phyloP scores from a whole-genome alignment of 1,139 yeast species.

The Kluyveromyces marxianus region DNA sequence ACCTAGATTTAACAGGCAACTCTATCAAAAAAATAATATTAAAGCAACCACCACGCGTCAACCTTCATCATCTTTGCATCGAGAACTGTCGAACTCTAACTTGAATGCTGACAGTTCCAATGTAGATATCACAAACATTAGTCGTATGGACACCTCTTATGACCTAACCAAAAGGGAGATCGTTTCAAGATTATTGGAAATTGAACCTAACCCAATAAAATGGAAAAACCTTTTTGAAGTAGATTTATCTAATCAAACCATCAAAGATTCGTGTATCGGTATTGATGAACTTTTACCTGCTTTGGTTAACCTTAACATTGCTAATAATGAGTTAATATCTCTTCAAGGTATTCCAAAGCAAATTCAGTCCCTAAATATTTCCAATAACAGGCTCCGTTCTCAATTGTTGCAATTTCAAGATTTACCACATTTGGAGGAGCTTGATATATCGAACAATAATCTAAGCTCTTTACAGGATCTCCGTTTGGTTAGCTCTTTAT shows the following conservation, averaged over 20 bases:
- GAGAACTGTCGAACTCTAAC: not conserved
- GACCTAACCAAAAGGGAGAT: constrained; percentile 19
- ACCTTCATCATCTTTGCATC: constrained; percentile 1
- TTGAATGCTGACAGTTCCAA: not conserved
- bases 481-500: constrained; percentile 1
- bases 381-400: constrained; percentile 16
- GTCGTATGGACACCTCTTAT: constrained; percentile 19
- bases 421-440: constrained; percentile 19
- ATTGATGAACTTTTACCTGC: constrained; percentile 20
- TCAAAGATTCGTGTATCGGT: constrained; percentile 16
- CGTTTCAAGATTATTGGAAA: constrained; percentile 20
- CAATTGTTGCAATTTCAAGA: constrained; percentile 14
- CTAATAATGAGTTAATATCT: constrained; percentile 17
- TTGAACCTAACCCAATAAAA: constrained; percentile 10
- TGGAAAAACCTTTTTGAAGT: constrained; percentile 16
- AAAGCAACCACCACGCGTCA: not conserved
- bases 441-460: constrained; percentile 20
- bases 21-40: constrained; percentile 3
- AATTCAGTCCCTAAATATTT: constrained; percentile 11
- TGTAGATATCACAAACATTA: constrained; percentile 16
- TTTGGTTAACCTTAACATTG: constrained; percentile 16
- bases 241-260: constrained; percentile 10
- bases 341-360: constrained; percentile 17
- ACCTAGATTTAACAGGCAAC: constrained; percentile 19
- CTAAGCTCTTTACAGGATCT: constrained; percentile 14